Percentiles rank a stretch among this genome's conserved stretches.
Evolutionary conservation across 2,329 filamentous ascomycete genomes (phyloP).

Genomic region (Pyrenochaeta sp.): DNA sequence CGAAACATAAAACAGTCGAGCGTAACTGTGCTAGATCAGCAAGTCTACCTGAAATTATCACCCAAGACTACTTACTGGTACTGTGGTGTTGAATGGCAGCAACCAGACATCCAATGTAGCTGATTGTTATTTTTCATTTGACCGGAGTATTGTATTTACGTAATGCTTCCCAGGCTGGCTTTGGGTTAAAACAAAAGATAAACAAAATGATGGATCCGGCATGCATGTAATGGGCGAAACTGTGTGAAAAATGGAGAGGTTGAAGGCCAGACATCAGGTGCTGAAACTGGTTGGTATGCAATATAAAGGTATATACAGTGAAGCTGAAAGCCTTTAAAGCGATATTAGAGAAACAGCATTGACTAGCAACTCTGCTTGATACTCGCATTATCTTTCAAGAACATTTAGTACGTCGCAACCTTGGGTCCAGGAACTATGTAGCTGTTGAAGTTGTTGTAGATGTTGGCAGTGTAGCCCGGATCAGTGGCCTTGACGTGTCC

Average conservation of each 20-base stretch:
- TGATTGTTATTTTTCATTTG: not conserved
- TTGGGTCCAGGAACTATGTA: slow-evolving; percentile 48
- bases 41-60: not conserved
- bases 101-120: not conserved
- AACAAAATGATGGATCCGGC: not conserved
- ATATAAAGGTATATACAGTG: slow-evolving; percentile 17
- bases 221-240: not conserved
- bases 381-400: not conserved
- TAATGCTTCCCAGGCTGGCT: not conserved
- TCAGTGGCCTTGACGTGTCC: slow-evolving; percentile 47
- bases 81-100: too few species aligned
- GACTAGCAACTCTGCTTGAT: not conserved
- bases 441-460: slow-evolving; percentile 49
- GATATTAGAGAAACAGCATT: not conserved
- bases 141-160: not conserved
- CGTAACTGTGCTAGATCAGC: not conserved
- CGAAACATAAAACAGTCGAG: not conserved
- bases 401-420: slow-evolving; percentile 46
- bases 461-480: slow-evolving; percentile 50
- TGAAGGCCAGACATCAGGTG: not conserved
- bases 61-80: not conserved
- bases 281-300: not conserved
- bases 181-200: too few species aligned
- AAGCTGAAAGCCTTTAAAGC: slow-evolving; percentile 6
- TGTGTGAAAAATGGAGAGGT: not conserved